These are phyloP conservation scores for Kewa caespitosa DNA, from an alignment of 179 eudicot genomes.

Conservation along the genomic window DNA sequence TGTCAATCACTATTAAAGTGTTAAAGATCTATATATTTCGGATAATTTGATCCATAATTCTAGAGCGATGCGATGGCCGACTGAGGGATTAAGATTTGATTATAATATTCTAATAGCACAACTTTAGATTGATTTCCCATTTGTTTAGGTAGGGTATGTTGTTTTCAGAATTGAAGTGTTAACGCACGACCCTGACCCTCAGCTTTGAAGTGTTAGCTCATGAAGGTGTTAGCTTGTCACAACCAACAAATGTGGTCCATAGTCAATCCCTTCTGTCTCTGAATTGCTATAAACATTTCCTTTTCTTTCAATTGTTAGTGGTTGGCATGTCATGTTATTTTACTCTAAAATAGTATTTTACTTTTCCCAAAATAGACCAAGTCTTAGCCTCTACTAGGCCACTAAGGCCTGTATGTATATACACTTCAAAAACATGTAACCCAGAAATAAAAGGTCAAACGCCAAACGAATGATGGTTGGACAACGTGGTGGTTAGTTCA, in stretches of 20 bases:
- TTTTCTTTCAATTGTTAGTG: constrained; percentile 6
- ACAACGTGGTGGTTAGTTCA: not conserved
- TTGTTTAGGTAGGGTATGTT: no score
- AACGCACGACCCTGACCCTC: no score
- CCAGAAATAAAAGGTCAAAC: constrained; percentile 3
- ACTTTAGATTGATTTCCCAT: no score
- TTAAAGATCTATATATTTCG: no score
- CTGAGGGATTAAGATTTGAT: no score
- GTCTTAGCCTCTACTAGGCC: constrained; percentile 4
- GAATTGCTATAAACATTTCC: not conserved
- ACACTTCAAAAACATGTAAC: not conserved
- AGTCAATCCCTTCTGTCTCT: no score
- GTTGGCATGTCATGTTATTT: constrained; percentile 1
- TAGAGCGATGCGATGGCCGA: no score
- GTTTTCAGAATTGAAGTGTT: no score
- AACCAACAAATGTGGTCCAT: not conserved
- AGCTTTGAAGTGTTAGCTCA: no score
- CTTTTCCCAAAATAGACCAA: not conserved
- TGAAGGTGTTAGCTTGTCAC: not conserved
- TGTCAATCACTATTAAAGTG: no score
- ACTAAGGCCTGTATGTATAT: constrained; percentile 6
- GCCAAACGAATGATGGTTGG: constrained; percentile 9
- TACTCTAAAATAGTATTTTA: not conserved
- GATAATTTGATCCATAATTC: no score
- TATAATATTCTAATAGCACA: no score